These are phyloP conservation scores for Peniophora sp. DNA, from an alignment of 1,284 basidiomycete genomes.

Conservation along the genomic window DNA sequence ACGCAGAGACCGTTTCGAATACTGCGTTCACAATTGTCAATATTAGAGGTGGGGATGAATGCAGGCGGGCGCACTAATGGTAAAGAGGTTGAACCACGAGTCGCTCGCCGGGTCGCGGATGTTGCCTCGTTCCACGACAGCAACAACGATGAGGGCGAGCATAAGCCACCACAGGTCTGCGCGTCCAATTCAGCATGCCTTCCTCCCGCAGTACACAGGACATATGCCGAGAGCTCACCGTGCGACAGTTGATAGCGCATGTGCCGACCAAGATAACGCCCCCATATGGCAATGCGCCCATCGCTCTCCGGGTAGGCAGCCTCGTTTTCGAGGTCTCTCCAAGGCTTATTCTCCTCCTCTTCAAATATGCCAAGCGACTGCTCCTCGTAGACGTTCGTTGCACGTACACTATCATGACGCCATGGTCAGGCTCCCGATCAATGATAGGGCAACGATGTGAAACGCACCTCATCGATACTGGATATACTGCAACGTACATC, in stretches of 20 bases:
- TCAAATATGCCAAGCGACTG: constrained; percentile 75
- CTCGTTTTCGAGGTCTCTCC: constrained; percentile 33
- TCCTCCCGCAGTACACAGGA: neutral
- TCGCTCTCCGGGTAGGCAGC: constrained; percentile 31
- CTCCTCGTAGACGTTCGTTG: constrained; percentile 97
- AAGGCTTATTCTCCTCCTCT: constrained; percentile 23
- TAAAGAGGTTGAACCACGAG: constrained; percentile 64
- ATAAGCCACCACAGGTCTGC: constrained; percentile 88
- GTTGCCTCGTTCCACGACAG: constrained; percentile 72
- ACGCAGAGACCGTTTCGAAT: constrained; percentile 52
- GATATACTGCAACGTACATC: constrained; percentile 43
- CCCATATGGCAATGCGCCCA: constrained; percentile 58
- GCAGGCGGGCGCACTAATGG: constrained; percentile 18
- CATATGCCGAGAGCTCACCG: constrained; percentile 37
- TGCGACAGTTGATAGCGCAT: constrained; percentile 85
- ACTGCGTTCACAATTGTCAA: constrained; percentile 17
- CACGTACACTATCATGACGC: constrained; percentile 59
- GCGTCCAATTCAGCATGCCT: neutral
- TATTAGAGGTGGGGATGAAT: neutral
- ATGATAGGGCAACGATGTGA: neutral
- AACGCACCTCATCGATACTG: constrained; percentile 25
- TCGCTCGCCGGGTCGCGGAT: constrained; percentile 41
- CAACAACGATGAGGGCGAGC: constrained; percentile 72
- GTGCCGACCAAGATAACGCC: constrained; percentile 73
- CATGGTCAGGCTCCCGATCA: neutral